A percentile compares a stretch with the other conserved stretches of the same genome.
phyloP scores from a whole-genome alignment of 345 rosid genomes.

The Gossypium longicalyx region DNA sequence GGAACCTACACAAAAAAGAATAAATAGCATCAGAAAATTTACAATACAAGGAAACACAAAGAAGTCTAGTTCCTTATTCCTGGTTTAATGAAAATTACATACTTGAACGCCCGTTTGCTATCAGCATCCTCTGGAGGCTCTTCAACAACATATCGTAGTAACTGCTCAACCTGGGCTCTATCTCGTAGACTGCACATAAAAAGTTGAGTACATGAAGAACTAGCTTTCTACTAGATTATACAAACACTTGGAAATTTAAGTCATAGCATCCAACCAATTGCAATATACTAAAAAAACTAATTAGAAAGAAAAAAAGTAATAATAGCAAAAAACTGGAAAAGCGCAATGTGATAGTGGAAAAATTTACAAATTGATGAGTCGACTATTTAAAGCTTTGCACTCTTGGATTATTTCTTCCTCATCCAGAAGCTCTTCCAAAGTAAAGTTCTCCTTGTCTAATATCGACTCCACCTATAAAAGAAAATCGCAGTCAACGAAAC shows the following conservation, averaged over 20 bases:
- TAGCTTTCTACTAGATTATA: neutral
- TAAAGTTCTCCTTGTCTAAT: slow-evolving; percentile 82
- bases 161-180: slow-evolving; percentile 88
- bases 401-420: slow-evolving; percentile 99
- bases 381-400: slow-evolving; percentile 96
- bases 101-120: slow-evolving; percentile 83
- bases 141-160: slow-evolving; percentile 71
- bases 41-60: slow-evolving; percentile 1
- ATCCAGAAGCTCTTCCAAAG: slow-evolving; percentile 95
- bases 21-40: neutral
- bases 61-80: slow-evolving; percentile 9
- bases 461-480: slow-evolving; percentile 77
- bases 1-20: slow-evolving; percentile 52
- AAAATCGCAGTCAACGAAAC: neutral
- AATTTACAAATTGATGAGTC: slow-evolving; percentile 87
- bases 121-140: slow-evolving; percentile 87
- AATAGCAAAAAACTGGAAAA: neutral
- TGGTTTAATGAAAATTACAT: slow-evolving; percentile 20
- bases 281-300: neutral
- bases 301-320: neutral
- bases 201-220: slow-evolving; percentile 12
- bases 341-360: neutral
- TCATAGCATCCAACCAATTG: neutral
- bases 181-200: slow-evolving; percentile 67
- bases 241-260: neutral